These are phyloP conservation scores for Conidiobolus coronatus DNA, from an alignment of 371 early-diverging fungal species.

Conservation along the genomic window DNA sequence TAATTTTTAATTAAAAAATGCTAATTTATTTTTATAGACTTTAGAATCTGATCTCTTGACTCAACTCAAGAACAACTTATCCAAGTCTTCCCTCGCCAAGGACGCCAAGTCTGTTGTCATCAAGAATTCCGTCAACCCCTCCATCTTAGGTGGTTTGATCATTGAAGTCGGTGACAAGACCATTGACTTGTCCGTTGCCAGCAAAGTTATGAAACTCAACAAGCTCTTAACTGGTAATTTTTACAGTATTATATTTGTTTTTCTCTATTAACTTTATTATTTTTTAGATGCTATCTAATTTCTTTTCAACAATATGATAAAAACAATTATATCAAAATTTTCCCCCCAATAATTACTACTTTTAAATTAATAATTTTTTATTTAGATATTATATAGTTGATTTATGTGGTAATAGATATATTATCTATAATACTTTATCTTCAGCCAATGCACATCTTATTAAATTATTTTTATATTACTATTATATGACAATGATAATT, in stretches of 20 bases:
- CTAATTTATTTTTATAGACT: conserved; percentile 10
- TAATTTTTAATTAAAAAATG: no score
- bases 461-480: no score
- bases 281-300: not conserved
- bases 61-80: conserved; percentile 21
- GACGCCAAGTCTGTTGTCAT: conserved; percentile 16
- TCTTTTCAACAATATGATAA: not conserved
- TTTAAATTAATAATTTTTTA: no score
- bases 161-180: conserved; percentile 95
- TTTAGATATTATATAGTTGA: no score
- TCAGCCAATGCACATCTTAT: no score
- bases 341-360: no score
- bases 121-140: conserved; percentile 46
- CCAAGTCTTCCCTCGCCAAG: conserved; percentile 22
- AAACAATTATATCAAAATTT: no score
- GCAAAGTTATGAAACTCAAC: conserved; percentile 86
- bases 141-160: conserved; percentile 85
- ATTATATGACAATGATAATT: no score
- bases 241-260: not conserved
- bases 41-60: conserved; percentile 23
- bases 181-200: conserved; percentile 88
- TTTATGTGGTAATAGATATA: no score
- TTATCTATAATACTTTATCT: no score
- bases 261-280: not conserved
- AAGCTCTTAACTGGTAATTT: conserved; percentile 31